Conservation (phyloP, 75 land plant species). For the Ceratopteris richardii region DNA sequence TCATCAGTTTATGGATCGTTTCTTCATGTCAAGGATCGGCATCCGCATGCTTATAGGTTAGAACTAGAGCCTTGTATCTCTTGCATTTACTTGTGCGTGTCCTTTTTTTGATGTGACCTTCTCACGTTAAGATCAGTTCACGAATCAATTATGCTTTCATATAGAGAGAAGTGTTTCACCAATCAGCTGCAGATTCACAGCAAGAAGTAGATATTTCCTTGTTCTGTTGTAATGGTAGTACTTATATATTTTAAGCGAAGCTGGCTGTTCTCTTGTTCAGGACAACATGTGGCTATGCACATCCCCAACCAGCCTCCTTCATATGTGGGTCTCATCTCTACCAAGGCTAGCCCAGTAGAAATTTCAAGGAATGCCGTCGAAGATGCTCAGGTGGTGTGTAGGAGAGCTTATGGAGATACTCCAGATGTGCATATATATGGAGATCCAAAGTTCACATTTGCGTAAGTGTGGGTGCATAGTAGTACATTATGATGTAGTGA, state of each 20-base stretch:
- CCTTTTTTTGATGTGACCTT: too few relatives aligned
- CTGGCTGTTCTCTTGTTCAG: constrained; percentile 25
- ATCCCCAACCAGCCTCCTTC: constrained; percentile 65
- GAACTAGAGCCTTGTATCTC: background rate
- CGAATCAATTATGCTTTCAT: too few relatives aligned
- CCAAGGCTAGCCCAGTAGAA: constrained; percentile 67
- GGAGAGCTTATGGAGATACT: constrained; percentile 87
- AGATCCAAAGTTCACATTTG: constrained; percentile 92
- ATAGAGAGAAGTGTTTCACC: too few relatives aligned
- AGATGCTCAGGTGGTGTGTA: constrained; percentile 81
- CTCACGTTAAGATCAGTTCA: too few relatives aligned
- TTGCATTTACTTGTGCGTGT: too few relatives aligned
- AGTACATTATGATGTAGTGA: too few relatives aligned
- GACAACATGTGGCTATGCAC: constrained; percentile 99
- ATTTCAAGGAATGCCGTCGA: constrained; percentile 84
- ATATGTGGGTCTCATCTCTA: constrained; percentile 77
- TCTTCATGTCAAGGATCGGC: constrained; percentile 85
- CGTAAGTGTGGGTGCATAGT: constrained; percentile 42
- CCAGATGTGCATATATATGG: constrained; percentile 92
- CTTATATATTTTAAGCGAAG: too few relatives aligned
- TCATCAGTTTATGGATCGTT: constrained; percentile 86
- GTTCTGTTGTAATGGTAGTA: too few relatives aligned
- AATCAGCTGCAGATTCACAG: too few relatives aligned
- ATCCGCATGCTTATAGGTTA: constrained; percentile 85
- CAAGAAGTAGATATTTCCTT: too few relatives aligned